These are phyloP conservation scores for Aspergillus haitiensis DNA, from an alignment of 495 filamentous ascomycete species.

Conservation along the genomic window DNA sequence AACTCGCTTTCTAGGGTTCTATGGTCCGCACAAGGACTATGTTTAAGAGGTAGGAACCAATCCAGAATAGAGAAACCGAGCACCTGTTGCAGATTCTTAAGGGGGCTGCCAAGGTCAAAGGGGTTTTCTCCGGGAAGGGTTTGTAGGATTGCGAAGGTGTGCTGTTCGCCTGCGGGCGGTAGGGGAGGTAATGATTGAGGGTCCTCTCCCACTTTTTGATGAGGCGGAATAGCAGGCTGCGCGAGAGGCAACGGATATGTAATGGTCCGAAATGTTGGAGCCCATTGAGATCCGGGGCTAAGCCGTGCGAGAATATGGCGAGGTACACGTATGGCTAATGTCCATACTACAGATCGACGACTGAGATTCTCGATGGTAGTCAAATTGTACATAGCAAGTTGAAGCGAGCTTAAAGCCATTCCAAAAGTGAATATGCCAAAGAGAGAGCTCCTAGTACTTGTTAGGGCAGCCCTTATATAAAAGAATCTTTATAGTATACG, in stretches of 20 bases:
- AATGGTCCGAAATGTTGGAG: conserved; percentile 48
- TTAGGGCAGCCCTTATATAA: conserved; percentile 13
- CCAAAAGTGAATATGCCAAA: conserved; percentile 74
- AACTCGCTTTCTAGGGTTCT: conserved; percentile 47
- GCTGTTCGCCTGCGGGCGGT: conserved; percentile 32
- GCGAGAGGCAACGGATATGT: conserved; percentile 40
- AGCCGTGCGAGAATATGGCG: conserved; percentile 43
- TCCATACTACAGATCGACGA: conserved; percentile 60
- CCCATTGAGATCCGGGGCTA: conserved; percentile 37
- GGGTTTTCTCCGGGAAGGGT: conserved; percentile 76
- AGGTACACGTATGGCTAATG: conserved; percentile 74
- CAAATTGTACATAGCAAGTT: conserved; percentile 67
- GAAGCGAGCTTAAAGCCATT: conserved; percentile 70
- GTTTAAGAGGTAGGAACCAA: conserved; percentile 70
- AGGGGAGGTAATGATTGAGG: conserved; percentile 2
- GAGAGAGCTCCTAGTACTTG: conserved; percentile 52
- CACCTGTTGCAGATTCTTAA: conserved; percentile 69
- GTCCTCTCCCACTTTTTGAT: conserved; percentile 9
- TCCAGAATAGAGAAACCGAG: conserved; percentile 70
- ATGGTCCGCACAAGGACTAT: conserved; percentile 62
- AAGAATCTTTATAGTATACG: conserved; percentile 17
- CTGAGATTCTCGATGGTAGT: conserved; percentile 81
- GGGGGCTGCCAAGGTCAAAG: conserved; percentile 63
- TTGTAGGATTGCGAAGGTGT: conserved; percentile 74
- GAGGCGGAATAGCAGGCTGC: conserved; percentile 5